Base-by-base conservation (phyloP, 2,329 filamentous ascomycete genomes). In the Colletotrichum neosansevieriae region DNA sequence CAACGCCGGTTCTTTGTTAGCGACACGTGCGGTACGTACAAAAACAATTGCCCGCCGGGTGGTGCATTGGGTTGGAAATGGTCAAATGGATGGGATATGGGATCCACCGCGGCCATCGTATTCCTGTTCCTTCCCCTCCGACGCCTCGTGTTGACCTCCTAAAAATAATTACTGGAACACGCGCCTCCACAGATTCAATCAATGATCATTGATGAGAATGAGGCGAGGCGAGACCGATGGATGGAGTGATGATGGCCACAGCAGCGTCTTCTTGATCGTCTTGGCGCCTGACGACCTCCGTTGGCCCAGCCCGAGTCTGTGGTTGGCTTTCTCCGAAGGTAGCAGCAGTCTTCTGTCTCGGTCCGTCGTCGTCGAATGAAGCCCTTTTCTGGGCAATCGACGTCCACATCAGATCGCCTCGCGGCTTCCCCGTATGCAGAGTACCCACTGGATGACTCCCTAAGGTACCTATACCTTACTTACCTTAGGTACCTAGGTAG, bases 31-130 rank as follows among this genome's bases (percentile, higher is more conserved):
- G 49, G 34, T 17, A 29, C 6, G 24, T 29, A 29, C 21, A 11
- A 51, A 21, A 49, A 29, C 15, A n/a, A 51, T n/a, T 29, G 29
- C 24, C 47, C 21, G 32, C 12, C 40, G 13, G 17, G 34, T 64
- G 44, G 44, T 50, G 56, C 47, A 53, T 61, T 49, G 38, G 47
- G 24, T 53, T 6, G 12, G 47, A 61, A 36, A n/a, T 38, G 36
- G 49, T n/a, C n/a, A n/a, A n/a, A n/a, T n/a, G n/a, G n/a, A n/a
- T n/a, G n/a, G n/a, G n/a, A n/a, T n/a, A 4, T 49, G 29, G 51
- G 60, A 42, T 64, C 65, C 65, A 68, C 65, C 45, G 17, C 36
- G 21, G 51, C 24, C 60, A 68, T 68, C 65, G 65, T 68, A 68
- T 68, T 68, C 53, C 60, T 67, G 38, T 44, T 47, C 34, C 12